Base-by-base conservation (phyloP, 2,329 filamentous ascomycete species). In the Diplocarpon mali region DNA sequence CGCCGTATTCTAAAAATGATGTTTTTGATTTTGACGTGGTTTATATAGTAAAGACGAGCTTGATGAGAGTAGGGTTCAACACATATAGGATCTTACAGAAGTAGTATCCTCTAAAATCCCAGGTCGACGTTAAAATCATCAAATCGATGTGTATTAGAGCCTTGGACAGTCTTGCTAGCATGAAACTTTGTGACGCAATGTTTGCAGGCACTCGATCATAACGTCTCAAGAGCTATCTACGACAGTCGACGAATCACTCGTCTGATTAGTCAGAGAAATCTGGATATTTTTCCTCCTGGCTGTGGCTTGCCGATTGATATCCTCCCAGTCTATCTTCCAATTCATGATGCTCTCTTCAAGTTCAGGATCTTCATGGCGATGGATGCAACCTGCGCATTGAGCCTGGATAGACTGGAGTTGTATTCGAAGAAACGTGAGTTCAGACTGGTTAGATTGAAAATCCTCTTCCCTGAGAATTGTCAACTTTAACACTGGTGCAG, bases 361-460 rank as follows among this genome's bases (percentile, higher is more conserved):
- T 47, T 79, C 76, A 24, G 68, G 65, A 58, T 79, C 73, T 2
- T 68, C 67, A 46, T 70, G 68, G 35, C 66, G 47, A 14, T 72
- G 65, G n/a, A 71, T 60, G 48, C 69, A 66, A 49, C 61, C 60
- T 30, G 65, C 66, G 57, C 71, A 71, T 53, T 77, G 73, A 14
- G 78, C 71, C 64, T 81, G 76, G 53, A 81, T 71, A 16, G 73
- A 75, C 52, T 78, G 75, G 50, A 80, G 67, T 57, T 75, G 72
- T 49, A 84, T 74, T 46, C 76, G 73, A 35, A 79, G 68, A 57
- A 76, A 76, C 36, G 73, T 69, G 24, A 82, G 67, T 57, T 81
- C 76, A 34, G 75, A 71, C 50, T 79, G 73, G 55, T 72, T 72
- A 53, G 73, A 68, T 39, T 70, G 65, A 17, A 74, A 66, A 53